Evolutionary conservation across 2,329 filamentous ascomycete species (phyloP).

Genomic region (Colletotrichum falcatum): DNA sequence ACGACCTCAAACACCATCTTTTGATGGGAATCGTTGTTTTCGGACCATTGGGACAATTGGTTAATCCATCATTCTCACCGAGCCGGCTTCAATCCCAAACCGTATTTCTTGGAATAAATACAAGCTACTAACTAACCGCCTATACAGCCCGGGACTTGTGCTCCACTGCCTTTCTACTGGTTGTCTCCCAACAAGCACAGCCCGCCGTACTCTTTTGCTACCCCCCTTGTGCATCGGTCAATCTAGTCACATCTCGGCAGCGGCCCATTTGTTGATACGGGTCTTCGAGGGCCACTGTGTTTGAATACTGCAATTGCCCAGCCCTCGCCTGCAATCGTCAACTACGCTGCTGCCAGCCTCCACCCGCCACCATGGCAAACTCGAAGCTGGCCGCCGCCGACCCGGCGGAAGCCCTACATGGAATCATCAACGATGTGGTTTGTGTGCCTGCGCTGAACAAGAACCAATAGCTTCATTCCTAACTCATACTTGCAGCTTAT

Average conservation of each 20-base stretch:
- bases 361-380: slow-evolving; percentile 20
- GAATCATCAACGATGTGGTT: slow-evolving; percentile 67
- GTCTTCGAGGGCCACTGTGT: too few relatives aligned
- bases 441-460: slow-evolving; percentile 44
- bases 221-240: not conserved
- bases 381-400: slow-evolving; percentile 15
- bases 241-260: not conserved
- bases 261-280: too few relatives aligned
- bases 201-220: not conserved
- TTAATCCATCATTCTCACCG: not conserved
- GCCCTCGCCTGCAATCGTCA: not conserved
- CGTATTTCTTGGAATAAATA: not conserved
- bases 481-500: slow-evolving; percentile 59
- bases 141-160: not conserved
- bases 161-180: not conserved
- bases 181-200: not conserved
- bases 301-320: not conserved
- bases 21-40: not conserved
- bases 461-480: slow-evolving; percentile 11
- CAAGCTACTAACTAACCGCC: not conserved
- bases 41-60: not conserved
- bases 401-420: slow-evolving; percentile 62
- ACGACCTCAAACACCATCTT: slow-evolving; percentile 16
- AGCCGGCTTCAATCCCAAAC: not conserved
- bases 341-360: not conserved